Evolutionary conservation across 345 rosid genomes (phyloP), one percentile per base, ranked within the genome.

Genomic region (Ceriops tagal): DNA sequence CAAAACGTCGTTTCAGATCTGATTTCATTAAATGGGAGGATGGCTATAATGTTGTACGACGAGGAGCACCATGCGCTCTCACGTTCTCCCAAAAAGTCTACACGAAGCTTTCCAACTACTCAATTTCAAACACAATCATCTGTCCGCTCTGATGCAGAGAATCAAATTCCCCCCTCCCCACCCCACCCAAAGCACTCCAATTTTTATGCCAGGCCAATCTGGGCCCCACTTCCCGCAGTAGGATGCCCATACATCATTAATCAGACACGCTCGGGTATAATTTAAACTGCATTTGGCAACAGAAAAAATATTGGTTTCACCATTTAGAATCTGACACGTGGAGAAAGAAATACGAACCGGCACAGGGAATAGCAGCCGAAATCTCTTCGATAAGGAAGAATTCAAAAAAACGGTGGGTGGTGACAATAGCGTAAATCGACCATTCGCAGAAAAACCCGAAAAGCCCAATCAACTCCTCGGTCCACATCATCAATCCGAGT

Each of bases 401-500:
- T 34, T 53, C 16, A 61, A 61, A 61, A 31, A 30, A 4, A 39
- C 37, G 6, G 37, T 7, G 11, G 0, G 15, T 0, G 3, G 58
- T 66, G 77, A 39, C 20, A 73, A 19, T 8, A 52, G 7, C 10
- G 71, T 73, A 24, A 73, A 63, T 52, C 15, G 27, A 0, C 11
- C 1, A 7, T 27, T 43, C 56, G 6, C n/a, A 5, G 2, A 30
- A 28, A 4, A 71, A 31, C 56, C 8, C 22, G 19, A 32, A 59
- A 62, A 21, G 4, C n/a, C 5, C 56, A 21, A 30, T 1, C 61
- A 3, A 58, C 37, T 35, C 53, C 46, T 5, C 4, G 6, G 49
- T 0, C 76, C 76, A 73, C 39, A 51, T 63, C 77, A 63, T 56
- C 77, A 47, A 74, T 74, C 77, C 64, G 68, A 11, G 72, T 49